A percentile compares a stretch with the other conserved stretches of the same genome.
These are phyloP conservation scores for Pueraria montana DNA, from an alignment of 306 rosid genomes.

Conservation along the genomic window DNA sequence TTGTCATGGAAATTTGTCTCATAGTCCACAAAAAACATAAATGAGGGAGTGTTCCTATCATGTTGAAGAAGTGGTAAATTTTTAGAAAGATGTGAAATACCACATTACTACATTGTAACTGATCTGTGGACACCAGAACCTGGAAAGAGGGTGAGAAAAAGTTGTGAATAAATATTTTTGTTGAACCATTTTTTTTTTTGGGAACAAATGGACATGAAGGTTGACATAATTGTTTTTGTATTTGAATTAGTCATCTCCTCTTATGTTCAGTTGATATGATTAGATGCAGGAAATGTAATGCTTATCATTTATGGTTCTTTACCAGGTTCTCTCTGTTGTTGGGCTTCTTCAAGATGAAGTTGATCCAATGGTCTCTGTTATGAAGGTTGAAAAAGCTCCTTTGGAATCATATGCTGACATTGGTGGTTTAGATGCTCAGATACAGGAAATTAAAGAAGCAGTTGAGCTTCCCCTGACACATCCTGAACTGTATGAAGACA, in stretches of 20 bases:
- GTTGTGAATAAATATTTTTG: neutral
- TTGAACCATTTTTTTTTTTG: neutral
- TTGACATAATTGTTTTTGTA: neutral
- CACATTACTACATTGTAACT: neutral
- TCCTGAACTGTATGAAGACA: conserved; percentile 97
- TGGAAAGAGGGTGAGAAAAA: neutral
- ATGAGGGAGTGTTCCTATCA: neutral
- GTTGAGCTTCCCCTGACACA: conserved; percentile 98
- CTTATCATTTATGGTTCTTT: conserved; percentile 32
- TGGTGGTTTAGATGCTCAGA: conserved; percentile 98
- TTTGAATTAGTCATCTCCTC: neutral
- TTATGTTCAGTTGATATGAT: conserved; percentile 10
- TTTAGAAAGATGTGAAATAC: neutral
- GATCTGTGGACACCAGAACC: neutral
- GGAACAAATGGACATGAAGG: neutral
- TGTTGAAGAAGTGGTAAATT: neutral
- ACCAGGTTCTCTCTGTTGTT: conserved; percentile 95
- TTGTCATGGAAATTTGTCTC: neutral
- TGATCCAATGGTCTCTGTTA: conserved; percentile 90
- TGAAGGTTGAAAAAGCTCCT: conserved; percentile 98
- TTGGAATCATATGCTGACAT: conserved; percentile 97
- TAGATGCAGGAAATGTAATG: conserved; percentile 14
- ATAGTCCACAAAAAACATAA: neutral
- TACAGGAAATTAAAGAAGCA: conserved; percentile 99
- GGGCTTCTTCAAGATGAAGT: conserved; percentile 99